Evolutionary conservation across 805 yeast genomes (phyloP).

Genomic region (Candida taoyuanica): DNA sequence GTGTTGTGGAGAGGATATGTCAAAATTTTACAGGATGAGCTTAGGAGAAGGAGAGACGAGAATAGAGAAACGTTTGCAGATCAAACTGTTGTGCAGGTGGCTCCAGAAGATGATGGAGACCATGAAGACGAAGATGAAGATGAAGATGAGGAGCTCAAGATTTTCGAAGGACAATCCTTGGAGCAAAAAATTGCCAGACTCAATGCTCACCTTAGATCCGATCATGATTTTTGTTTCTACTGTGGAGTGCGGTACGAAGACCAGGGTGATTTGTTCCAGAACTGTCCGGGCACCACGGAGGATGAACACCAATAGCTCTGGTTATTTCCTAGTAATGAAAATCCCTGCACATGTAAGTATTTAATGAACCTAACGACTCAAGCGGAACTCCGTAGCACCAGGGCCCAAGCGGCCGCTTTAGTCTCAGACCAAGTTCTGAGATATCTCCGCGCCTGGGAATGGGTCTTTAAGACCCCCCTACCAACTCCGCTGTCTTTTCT

Average conservation of each 20-base stretch:
- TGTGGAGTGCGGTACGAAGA: slow-evolving; percentile 41
- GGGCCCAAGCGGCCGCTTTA: no score
- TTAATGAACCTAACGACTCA: no score
- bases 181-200: slow-evolving; percentile 32
- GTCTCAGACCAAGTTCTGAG: no score
- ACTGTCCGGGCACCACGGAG: slow-evolving; percentile 48
- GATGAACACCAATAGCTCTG: slow-evolving; percentile 45
- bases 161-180: slow-evolving; percentile 25
- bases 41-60: slow-evolving; percentile 11
- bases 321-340: no score
- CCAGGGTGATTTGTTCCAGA: slow-evolving; percentile 33
- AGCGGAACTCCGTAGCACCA: no score
- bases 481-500: no score
- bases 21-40: slow-evolving; percentile 11
- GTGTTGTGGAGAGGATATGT: slow-evolving; percentile 40
- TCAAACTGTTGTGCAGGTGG: neutral
- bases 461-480: no score
- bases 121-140: slow-evolving; percentile 9
- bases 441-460: no score
- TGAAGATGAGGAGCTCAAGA: slow-evolving; percentile 28
- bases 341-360: no score
- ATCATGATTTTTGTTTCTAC: slow-evolving; percentile 43
- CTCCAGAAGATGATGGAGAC: slow-evolving; percentile 9
- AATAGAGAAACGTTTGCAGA: neutral
- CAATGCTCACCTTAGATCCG: slow-evolving; percentile 35